These are phyloP conservation scores for Chenopodium formosanum DNA, from an alignment of 148 eudicot species.

Conservation along the genomic window DNA sequence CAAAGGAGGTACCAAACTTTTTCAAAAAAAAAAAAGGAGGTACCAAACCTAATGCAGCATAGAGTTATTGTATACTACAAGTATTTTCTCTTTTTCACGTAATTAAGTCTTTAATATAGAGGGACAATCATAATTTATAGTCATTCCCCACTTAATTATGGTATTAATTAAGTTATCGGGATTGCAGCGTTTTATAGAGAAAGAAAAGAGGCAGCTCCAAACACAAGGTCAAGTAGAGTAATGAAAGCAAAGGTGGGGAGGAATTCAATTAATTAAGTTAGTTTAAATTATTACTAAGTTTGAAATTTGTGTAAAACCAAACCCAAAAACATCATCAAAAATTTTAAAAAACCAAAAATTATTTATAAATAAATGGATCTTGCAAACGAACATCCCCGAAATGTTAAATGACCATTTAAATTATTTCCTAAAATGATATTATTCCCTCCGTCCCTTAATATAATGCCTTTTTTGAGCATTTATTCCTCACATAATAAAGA, in stretches of 20 bases:
- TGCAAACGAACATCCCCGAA: no score
- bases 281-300: not conserved
- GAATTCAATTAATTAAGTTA: not conserved
- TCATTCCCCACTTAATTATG: not conserved
- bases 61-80: no score
- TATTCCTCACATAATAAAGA: no score
- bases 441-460: no score
- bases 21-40: no score
- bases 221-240: constrained; percentile 34
- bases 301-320: not conserved
- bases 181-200: constrained; percentile 18
- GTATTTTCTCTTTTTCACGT: not conserved
- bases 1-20: no score
- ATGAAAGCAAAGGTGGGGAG: constrained; percentile 5
- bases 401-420: no score
- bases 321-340: not conserved
- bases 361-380: no score
- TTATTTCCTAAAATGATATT: no score
- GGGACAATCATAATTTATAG: not conserved
- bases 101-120: not conserved
- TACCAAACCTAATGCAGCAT: no score
- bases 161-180: constrained; percentile 15
- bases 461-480: no score
- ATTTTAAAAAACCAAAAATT: no score
- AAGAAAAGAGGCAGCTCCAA: constrained; percentile 21